phyloP scores from a whole-genome alignment of 73 alveolate species.

The Stentor coeruleus region DNA sequence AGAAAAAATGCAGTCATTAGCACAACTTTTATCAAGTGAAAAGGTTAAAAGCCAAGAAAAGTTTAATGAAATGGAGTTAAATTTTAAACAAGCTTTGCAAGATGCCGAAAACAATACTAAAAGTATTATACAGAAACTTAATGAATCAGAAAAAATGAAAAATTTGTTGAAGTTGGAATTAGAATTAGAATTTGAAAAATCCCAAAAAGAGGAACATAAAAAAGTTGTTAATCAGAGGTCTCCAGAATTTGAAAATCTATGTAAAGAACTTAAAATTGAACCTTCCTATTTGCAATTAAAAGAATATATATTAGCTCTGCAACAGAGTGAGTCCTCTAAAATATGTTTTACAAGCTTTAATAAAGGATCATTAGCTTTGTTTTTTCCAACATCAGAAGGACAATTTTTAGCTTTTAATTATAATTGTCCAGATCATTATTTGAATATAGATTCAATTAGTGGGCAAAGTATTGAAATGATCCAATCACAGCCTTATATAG shows the following conservation, averaged over 20 bases:
- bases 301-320: background rate
- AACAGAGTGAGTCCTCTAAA: background rate
- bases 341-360: slow-evolving; percentile 15
- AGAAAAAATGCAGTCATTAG: too few relatives aligned
- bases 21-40: too few relatives aligned
- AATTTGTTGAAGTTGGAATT: too few relatives aligned
- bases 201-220: too few relatives aligned
- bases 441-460: background rate
- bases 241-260: background rate
- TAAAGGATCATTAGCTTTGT: slow-evolving; percentile 17
- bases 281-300: background rate
- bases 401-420: slow-evolving; percentile 17
- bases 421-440: slow-evolving; percentile 18
- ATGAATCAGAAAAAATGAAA: too few relatives aligned
- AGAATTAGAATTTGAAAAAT: too few relatives aligned
- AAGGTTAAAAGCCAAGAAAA: too few relatives aligned
- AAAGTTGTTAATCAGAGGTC: too few relatives aligned
- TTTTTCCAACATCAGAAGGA: slow-evolving; percentile 17
- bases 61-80: too few relatives aligned
- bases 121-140: too few relatives aligned
- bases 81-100: too few relatives aligned
- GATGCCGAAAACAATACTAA: too few relatives aligned
- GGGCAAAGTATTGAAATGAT: background rate
- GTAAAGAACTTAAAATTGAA: background rate
- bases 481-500: background rate